A percentile compares a stretch with the other conserved stretches of the same genome.
Conservation (phyloP, 805 yeast genomes). For the Yarrowia bubula region DNA sequence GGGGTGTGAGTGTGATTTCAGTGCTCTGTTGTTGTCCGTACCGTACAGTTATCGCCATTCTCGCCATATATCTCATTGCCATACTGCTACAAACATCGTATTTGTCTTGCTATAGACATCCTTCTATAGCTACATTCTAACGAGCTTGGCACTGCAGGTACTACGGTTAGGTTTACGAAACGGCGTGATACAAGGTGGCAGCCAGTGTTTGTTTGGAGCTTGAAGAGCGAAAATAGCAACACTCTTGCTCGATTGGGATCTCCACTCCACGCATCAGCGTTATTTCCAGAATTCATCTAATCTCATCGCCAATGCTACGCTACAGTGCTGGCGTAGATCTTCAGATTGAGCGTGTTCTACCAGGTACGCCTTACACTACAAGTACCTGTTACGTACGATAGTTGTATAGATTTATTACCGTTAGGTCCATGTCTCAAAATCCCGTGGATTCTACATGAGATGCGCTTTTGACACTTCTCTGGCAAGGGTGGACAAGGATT, state of each 20-base stretch:
- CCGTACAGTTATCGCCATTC: not conserved
- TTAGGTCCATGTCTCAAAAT: no score
- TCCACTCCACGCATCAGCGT: not conserved
- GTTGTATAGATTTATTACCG: no score
- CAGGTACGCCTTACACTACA: no score
- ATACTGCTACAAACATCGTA: not conserved
- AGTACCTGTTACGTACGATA: no score
- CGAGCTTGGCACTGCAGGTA: slow-evolving; percentile 21
- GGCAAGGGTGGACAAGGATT: not conserved
- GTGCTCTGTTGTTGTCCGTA: no score
- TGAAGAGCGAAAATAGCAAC: not conserved
- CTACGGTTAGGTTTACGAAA: slow-evolving; percentile 1
- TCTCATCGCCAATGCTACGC: not conserved
- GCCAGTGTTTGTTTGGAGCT: not conserved
- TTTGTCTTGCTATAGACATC: not conserved
- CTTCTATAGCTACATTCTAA: not conserved
- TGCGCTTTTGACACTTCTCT: not conserved
- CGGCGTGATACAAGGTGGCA: not conserved
- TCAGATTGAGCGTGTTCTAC: no score
- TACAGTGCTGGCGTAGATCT: slow-evolving; percentile 9
- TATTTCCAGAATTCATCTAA: not conserved
- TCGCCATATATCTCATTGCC: not conserved
- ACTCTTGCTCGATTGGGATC: not conserved
- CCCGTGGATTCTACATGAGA: not conserved
- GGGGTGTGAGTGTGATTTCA: not conserved